phyloP scores from a whole-genome alignment of 495 filamentous ascomycete species.

The Xylaria telfairii region DNA sequence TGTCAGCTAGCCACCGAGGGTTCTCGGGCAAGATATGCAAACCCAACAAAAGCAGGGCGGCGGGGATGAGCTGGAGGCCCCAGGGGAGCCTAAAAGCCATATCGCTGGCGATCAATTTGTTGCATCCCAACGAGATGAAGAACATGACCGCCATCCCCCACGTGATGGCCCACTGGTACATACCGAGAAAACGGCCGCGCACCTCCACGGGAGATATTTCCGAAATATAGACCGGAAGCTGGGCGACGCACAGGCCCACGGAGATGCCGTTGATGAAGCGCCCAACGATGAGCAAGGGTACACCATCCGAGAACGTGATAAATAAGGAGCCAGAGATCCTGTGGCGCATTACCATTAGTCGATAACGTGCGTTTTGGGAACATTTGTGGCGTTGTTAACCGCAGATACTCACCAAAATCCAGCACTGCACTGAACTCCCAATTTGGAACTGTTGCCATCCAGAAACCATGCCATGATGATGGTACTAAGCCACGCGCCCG shows the following conservation, averaged over 20 bases:
- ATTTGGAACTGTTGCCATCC: slow-evolving; percentile 71
- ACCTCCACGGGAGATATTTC: slow-evolving; percentile 73
- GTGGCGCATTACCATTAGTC: slow-evolving; percentile 5
- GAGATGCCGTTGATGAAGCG: slow-evolving; percentile 78
- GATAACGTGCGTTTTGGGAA: not conserved
- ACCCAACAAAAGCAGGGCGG: slow-evolving; percentile 65
- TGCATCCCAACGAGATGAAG: slow-evolving; percentile 77
- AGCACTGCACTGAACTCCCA: slow-evolving; percentile 66
- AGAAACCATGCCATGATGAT: slow-evolving; percentile 70
- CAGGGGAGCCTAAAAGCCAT: slow-evolving; percentile 75
- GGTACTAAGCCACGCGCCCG: slow-evolving; percentile 76
- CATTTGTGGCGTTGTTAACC: not conserved
- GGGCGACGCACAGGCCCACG: slow-evolving; percentile 79
- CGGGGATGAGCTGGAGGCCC: slow-evolving; percentile 78
- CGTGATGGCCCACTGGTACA: slow-evolving; percentile 81
- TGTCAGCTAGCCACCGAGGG: slow-evolving; percentile 76
- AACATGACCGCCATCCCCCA: slow-evolving; percentile 88
- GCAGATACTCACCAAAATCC: slow-evolving; percentile 62
- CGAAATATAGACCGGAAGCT: slow-evolving; percentile 80
- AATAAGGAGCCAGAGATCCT: slow-evolving; percentile 68
- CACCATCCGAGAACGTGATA: slow-evolving; percentile 73
- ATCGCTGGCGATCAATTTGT: slow-evolving; percentile 64
- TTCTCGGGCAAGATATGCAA: slow-evolving; percentile 75
- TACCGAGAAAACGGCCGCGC: slow-evolving; percentile 72
- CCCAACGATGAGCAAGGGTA: slow-evolving; percentile 74